These are phyloP conservation scores for Aegilops longissima DNA, from an alignment of 176 grass and related monocot genomes.

Conservation along the genomic window DNA sequence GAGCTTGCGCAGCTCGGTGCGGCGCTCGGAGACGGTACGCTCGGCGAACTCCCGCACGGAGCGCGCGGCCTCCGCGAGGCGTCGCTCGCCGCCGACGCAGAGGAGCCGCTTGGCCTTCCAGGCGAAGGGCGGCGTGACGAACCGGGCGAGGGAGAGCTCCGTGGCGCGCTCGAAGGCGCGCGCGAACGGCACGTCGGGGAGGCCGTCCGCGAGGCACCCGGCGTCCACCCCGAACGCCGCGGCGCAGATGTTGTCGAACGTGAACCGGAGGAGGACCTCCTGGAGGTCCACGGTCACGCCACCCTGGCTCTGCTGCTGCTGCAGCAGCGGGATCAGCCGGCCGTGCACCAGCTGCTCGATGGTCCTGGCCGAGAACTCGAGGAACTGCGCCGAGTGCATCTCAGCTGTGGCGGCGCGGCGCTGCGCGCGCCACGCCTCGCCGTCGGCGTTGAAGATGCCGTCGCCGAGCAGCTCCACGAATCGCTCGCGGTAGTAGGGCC, in stretches of 20 bases:
- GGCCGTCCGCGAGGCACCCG: slow-evolving; percentile 65
- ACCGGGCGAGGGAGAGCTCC: slow-evolving; percentile 59
- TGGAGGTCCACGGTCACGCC: slow-evolving; percentile 57
- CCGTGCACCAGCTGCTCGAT: slow-evolving; percentile 41
- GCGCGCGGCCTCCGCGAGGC: slow-evolving; percentile 40
- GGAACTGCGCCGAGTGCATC: slow-evolving; percentile 83
- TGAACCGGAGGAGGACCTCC: slow-evolving; percentile 81
- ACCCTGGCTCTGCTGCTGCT: not conserved
- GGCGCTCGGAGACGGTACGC: slow-evolving; percentile 56
- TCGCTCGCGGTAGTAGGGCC: slow-evolving; percentile 77
- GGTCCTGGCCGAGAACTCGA: slow-evolving; percentile 49
- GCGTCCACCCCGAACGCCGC: slow-evolving; percentile 69
- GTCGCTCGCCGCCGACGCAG: slow-evolving; percentile 54
- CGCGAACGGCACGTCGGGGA: slow-evolving; percentile 85
- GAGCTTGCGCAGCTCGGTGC: slow-evolving; percentile 46
- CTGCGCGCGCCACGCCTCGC: slow-evolving; percentile 61
- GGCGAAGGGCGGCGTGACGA: slow-evolving; percentile 73
- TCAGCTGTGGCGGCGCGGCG: slow-evolving; percentile 61
- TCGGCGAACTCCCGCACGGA: slow-evolving; percentile 63
- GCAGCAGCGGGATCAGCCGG: slow-evolving; percentile 49
- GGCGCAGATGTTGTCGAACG: slow-evolving; percentile 88
- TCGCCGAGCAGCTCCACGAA: slow-evolving; percentile 78
- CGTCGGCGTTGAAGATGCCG: slow-evolving; percentile 93
- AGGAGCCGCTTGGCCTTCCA: slow-evolving; percentile 76
- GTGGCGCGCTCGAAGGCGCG: slow-evolving; percentile 77